Conservation (phyloP, 148 eudicot species). For the Rhododendron ferrugineum region DNA sequence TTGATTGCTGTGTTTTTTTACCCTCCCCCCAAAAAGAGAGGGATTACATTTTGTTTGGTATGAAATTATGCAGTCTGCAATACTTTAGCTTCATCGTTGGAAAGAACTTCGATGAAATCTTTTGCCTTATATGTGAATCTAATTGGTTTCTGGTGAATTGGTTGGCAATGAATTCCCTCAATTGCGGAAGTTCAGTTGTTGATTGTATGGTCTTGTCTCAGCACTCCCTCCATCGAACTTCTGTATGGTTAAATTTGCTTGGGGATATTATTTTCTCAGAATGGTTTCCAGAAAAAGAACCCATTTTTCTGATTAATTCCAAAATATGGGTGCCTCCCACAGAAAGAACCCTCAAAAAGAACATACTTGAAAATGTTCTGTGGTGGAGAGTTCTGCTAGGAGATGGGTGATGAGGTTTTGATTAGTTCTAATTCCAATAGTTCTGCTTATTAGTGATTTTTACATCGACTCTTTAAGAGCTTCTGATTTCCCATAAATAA, state of each 20-base stretch:
- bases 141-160: not conserved
- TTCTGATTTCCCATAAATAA: not conserved
- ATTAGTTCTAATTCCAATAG: not conserved
- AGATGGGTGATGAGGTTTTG: not conserved
- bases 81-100: not conserved
- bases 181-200: not conserved
- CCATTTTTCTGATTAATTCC: not conserved
- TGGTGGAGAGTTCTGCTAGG: not conserved
- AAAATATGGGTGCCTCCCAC: not conserved
- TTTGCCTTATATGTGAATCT: not conserved
- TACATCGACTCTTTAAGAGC: not conserved
- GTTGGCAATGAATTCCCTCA: not conserved
- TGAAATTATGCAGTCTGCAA: not conserved
- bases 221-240: not conserved
- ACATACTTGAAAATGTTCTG: not conserved
- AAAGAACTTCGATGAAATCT: not conserved
- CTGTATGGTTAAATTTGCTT: not conserved
- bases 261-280: not conserved
- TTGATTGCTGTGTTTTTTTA: not conserved
- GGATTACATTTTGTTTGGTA: not conserved
- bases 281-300: not conserved
- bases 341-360: not conserved
- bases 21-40: not conserved
- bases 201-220: not conserved
- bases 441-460: not conserved